phyloP scores from a whole-genome alignment of 2,329 filamentous ascomycete species.

The Fusarium foetens region DNA sequence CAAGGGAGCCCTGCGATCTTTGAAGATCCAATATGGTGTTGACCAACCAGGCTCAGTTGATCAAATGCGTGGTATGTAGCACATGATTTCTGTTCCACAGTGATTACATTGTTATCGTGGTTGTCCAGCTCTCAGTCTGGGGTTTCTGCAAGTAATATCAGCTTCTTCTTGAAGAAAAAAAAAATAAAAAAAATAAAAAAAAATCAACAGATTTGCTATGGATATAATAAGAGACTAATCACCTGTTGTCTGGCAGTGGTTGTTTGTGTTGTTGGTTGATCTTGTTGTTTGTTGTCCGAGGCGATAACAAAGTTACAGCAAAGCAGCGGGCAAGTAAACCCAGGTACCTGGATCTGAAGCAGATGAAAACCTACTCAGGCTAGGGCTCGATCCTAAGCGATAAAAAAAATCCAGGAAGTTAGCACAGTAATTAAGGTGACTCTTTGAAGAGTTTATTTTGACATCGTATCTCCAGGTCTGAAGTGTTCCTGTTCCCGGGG shows the following conservation, averaged over 20 bases:
- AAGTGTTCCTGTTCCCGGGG: not conserved
- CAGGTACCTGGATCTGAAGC: not conserved
- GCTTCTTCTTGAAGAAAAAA: not conserved
- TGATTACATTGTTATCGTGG: not conserved
- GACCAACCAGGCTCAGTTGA: not conserved
- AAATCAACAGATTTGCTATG: not conserved
- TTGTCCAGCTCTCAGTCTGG: not conserved
- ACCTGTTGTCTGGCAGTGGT: not conserved
- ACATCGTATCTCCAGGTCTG: not conserved
- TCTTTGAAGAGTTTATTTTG: not conserved
- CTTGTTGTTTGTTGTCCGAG: not conserved
- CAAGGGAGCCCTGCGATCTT: not conserved
- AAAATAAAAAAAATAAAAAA: not conserved
- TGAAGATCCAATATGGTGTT: not conserved
- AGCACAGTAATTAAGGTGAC: not conserved
- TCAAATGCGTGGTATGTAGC: not conserved
- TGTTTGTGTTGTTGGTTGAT: not conserved
- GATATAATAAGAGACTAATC: not conserved
- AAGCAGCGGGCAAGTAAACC: not conserved
- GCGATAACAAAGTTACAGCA: not conserved
- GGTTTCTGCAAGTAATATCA: not conserved
- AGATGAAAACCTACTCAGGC: not conserved
- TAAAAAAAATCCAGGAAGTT: not conserved
- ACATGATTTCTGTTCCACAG: conserved; percentile 10
- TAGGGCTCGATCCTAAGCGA: not conserved